Conservation (phyloP, 2,329 filamentous ascomycete genomes). For the Trichophyton equinum region DNA sequence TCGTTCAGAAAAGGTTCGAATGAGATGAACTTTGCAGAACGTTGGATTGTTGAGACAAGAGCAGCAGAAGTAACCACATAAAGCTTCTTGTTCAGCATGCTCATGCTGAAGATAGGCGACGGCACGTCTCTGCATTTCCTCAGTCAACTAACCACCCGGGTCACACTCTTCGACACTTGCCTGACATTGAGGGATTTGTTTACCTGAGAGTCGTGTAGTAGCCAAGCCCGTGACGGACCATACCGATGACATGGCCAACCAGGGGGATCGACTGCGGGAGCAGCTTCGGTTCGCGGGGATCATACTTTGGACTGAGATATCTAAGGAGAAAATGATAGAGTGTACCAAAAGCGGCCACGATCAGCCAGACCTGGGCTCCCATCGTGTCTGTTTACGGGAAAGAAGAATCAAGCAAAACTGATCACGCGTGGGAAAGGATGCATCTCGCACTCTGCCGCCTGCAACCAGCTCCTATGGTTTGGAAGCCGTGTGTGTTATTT, state of each 20-base stretch:
- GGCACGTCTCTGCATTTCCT: neutral
- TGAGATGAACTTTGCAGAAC: neutral
- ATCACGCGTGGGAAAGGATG: too few species aligned
- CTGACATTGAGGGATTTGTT: neutral
- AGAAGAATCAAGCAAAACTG: too few species aligned
- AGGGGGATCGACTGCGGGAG: conserved; percentile 17
- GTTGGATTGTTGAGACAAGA: neutral
- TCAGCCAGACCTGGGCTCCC: neutral
- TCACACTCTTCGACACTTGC: too few species aligned
- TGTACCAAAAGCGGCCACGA: neutral
- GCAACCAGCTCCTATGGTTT: too few species aligned
- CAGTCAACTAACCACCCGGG: neutral
- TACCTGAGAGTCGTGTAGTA: conserved; percentile 17
- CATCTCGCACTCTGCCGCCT: too few species aligned
- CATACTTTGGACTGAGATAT: neutral
- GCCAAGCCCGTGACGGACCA: conserved; percentile 16
- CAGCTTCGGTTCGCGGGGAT: neutral
- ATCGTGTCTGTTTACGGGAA: neutral
- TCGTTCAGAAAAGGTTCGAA: neutral
- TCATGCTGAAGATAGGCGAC: neutral
- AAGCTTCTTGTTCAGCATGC: neutral
- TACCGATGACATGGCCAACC: conserved; percentile 19
- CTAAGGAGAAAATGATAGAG: neutral
- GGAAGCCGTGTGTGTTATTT: too few species aligned
- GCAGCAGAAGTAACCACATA: neutral